These are phyloP conservation scores for Pseudogymnoascus sp. DNA, from an alignment of 2,329 filamentous ascomycete species.

Conservation along the genomic window DNA sequence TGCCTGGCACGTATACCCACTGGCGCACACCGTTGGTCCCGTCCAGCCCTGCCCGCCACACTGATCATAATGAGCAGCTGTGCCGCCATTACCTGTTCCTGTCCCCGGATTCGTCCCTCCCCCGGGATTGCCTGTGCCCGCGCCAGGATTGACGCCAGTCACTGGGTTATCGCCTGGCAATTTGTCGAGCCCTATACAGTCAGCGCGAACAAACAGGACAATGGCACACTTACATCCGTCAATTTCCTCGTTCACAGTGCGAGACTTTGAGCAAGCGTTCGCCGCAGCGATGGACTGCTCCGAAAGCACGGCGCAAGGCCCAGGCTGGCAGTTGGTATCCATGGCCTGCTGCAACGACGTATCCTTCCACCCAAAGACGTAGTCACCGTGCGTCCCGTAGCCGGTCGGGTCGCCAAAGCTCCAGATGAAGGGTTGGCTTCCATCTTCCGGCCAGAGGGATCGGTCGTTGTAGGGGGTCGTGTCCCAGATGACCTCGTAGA, in stretches of 20 bases:
- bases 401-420: slow-evolving; percentile 38
- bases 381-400: slow-evolving; percentile 43
- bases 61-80: slow-evolving; percentile 16
- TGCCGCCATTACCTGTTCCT: slow-evolving; percentile 1
- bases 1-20: slow-evolving; percentile 18
- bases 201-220: not conserved
- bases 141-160: slow-evolving; percentile 7
- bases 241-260: slow-evolving; percentile 41
- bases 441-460: slow-evolving; percentile 37
- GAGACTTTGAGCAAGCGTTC: slow-evolving; percentile 39
- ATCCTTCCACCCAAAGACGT: slow-evolving; percentile 45
- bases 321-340: slow-evolving; percentile 41
- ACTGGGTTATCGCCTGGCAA: slow-evolving; percentile 13
- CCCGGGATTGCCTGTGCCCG: not conserved
- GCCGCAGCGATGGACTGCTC: slow-evolving; percentile 39
- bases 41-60: slow-evolving; percentile 3
- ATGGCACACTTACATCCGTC: slow-evolving; percentile 38
- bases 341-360: slow-evolving; percentile 42
- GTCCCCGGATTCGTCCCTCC: not conserved
- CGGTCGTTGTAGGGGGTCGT: slow-evolving; percentile 35
- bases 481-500: slow-evolving; percentile 44
- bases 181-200: slow-evolving; percentile 10
- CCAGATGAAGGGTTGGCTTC: slow-evolving; percentile 37
- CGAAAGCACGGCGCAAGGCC: slow-evolving; percentile 38
- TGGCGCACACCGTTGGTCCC: not conserved